These are phyloP conservation scores for Irineochytrium annulatum DNA, from an alignment of 192 early-diverging fungal species.

Conservation along the genomic window DNA sequence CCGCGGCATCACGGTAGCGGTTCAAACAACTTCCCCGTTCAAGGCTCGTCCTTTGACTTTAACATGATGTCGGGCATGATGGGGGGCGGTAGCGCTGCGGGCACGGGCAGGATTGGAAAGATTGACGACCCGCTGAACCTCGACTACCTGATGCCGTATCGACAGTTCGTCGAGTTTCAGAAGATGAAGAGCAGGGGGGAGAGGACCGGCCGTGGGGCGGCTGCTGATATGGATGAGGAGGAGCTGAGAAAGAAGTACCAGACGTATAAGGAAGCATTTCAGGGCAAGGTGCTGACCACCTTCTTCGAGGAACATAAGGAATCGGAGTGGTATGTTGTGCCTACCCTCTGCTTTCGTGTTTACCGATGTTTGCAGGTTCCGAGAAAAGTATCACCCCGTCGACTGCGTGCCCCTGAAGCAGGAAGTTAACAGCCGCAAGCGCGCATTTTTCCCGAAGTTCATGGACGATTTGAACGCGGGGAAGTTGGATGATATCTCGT, in stretches of 20 bases:
- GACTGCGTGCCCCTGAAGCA: slow-evolving; percentile 49
- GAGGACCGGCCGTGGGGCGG: slow-evolving; percentile 19
- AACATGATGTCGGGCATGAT: not conserved
- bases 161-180: slow-evolving; percentile 23
- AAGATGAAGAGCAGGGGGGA: slow-evolving; percentile 6
- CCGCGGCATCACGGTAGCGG: slow-evolving; percentile 38
- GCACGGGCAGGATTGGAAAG: not conserved
- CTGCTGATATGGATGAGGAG: slow-evolving; percentile 61
- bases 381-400: slow-evolving; percentile 87
- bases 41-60: not conserved
- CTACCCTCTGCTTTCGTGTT: not conserved
- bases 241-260: slow-evolving; percentile 76
- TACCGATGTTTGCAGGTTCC: slow-evolving; percentile 49
- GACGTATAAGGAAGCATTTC: slow-evolving; percentile 78
- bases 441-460: slow-evolving; percentile 55
- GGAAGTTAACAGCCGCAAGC: slow-evolving; percentile 52
- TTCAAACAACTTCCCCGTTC: too few relatives aligned
- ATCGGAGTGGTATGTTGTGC: slow-evolving; percentile 66
- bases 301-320: slow-evolving; percentile 77
- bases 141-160: slow-evolving; percentile 64
- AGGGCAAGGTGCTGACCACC: slow-evolving; percentile 57
- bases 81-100: not conserved
- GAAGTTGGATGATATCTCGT: slow-evolving; percentile 56
- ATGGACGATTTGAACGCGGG: slow-evolving; percentile 63
- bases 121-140: slow-evolving; percentile 66